Evolutionary conservation across 345 rosid genomes (phyloP).

Genomic region (Hibiscus syriacus): DNA sequence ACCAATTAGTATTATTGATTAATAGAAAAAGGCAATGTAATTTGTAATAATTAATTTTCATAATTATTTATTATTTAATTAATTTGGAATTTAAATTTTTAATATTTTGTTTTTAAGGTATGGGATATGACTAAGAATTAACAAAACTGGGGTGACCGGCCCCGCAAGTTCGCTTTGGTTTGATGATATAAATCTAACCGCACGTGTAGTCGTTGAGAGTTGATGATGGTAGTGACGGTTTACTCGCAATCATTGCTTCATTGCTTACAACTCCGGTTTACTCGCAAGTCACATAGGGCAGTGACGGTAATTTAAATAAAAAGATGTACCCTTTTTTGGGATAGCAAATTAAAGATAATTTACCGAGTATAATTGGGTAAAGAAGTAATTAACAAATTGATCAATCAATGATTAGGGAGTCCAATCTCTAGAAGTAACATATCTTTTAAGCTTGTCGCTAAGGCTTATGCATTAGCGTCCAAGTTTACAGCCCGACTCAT

Average conservation of each 20-base stretch:
- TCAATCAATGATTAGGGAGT: slow-evolving; percentile 6
- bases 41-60: too few relatives aligned
- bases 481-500: slow-evolving; percentile 37
- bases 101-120: too few relatives aligned
- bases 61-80: too few relatives aligned
- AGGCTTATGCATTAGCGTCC: too few relatives aligned
- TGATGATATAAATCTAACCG: not conserved
- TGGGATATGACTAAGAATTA: too few relatives aligned
- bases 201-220: slow-evolving; percentile 15
- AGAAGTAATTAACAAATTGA: slow-evolving; percentile 15
- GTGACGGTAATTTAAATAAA: not conserved
- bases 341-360: not conserved
- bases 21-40: too few relatives aligned
- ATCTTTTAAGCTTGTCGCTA: slow-evolving; percentile 28
- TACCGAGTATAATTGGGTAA: slow-evolving; percentile 2
- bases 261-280: slow-evolving; percentile 11
- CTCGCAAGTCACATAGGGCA: not conserved
- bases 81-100: too few relatives aligned
- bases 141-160: too few relatives aligned
- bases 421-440: too few relatives aligned
- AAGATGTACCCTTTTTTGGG: not conserved
- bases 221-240: slow-evolving; percentile 7
- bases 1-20: too few relatives aligned
- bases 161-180: not conserved
- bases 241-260: slow-evolving; percentile 17